phyloP scores from a whole-genome alignment of 257 asterid species.

The Osmanthus fragrans region DNA sequence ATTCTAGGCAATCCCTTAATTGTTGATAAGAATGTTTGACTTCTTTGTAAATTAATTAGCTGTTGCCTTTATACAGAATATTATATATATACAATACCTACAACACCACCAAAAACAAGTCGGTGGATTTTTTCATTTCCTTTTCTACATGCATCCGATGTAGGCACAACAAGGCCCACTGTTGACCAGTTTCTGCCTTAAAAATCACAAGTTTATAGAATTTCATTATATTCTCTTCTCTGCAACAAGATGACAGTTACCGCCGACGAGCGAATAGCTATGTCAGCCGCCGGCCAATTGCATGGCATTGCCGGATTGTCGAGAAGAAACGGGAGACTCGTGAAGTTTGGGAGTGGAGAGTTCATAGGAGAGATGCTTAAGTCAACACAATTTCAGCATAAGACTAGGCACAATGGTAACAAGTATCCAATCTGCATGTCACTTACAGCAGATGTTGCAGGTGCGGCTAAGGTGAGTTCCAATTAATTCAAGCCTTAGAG shows the following conservation, averaged over 20 bases:
- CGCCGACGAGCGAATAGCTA: slow-evolving; percentile 50
- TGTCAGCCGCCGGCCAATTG: slow-evolving; percentile 48
- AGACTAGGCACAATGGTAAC: slow-evolving; percentile 30
- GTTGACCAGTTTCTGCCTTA: not conserved
- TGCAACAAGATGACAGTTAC: slow-evolving; percentile 53
- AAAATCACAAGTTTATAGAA: slow-evolving; percentile 28
- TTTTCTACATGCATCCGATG: slow-evolving; percentile 62
- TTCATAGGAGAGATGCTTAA: slow-evolving; percentile 70
- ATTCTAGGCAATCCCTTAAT: too few relatives aligned
- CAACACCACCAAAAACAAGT: too few relatives aligned
- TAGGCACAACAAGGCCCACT: slow-evolving; percentile 23
- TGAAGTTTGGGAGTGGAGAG: slow-evolving; percentile 66
- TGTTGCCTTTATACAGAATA: too few relatives aligned
- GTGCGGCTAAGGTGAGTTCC: slow-evolving; percentile 83
- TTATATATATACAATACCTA: too few relatives aligned
- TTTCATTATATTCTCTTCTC: slow-evolving; percentile 19
- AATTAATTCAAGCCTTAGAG: not conserved
- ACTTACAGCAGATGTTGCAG: slow-evolving; percentile 63
- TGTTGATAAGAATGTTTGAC: too few relatives aligned
- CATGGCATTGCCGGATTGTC: slow-evolving; percentile 37
- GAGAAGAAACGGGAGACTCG: slow-evolving; percentile 33
- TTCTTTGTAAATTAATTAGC: too few relatives aligned
- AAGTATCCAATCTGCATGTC: slow-evolving; percentile 50
- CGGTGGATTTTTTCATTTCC: too few relatives aligned
- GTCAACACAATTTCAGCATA: slow-evolving; percentile 34